Percentiles rank a stretch among this genome's conserved stretches.
Evolutionary conservation across 495 filamentous ascomycete species (phyloP).

Genomic region (Geopyxis carbonaria): DNA sequence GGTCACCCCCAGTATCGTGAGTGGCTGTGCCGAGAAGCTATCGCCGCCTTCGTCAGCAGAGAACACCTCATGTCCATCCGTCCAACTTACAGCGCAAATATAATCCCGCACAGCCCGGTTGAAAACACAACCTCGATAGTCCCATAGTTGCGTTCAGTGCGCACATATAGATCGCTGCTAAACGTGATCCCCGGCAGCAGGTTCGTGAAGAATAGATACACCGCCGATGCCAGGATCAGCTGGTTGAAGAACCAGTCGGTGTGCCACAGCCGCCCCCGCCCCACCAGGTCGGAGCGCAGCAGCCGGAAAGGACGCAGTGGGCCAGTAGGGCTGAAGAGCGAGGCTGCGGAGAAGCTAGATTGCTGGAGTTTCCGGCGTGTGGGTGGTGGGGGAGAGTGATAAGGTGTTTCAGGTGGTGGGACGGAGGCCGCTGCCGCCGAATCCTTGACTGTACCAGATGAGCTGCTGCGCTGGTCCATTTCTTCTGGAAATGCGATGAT

Average conservation of each 20-base stretch:
- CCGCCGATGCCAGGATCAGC: constrained; percentile 49
- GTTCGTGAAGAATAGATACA: constrained; percentile 64
- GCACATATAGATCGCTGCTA: constrained; percentile 48
- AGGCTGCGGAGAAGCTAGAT: background rate
- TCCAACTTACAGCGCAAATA: constrained; percentile 43
- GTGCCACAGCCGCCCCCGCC: constrained; percentile 35
- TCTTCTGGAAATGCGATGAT: too few relatives aligned
- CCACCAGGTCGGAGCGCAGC: constrained; percentile 41
- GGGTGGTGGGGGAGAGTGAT: too few relatives aligned
- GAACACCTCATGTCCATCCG: background rate
- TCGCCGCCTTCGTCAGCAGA: constrained; percentile 3
- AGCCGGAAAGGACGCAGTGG: constrained; percentile 42
- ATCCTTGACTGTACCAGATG: too few relatives aligned
- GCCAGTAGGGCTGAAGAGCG: constrained; percentile 8
- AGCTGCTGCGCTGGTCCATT: too few relatives aligned
- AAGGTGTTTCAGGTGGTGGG: too few relatives aligned
- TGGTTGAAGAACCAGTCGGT: constrained; percentile 63
- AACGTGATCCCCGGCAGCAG: constrained; percentile 58
- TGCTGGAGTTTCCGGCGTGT: too few relatives aligned
- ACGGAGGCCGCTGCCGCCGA: too few relatives aligned
- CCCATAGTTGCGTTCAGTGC: constrained; percentile 50
- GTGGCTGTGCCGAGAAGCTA: constrained; percentile 50
- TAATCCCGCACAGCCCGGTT: constrained; percentile 48
- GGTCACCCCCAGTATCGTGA: constrained; percentile 56
- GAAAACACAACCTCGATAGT: constrained; percentile 58